Base-by-base conservation (phyloP, 257 asterid species). In the Verbena officinalis region DNA sequence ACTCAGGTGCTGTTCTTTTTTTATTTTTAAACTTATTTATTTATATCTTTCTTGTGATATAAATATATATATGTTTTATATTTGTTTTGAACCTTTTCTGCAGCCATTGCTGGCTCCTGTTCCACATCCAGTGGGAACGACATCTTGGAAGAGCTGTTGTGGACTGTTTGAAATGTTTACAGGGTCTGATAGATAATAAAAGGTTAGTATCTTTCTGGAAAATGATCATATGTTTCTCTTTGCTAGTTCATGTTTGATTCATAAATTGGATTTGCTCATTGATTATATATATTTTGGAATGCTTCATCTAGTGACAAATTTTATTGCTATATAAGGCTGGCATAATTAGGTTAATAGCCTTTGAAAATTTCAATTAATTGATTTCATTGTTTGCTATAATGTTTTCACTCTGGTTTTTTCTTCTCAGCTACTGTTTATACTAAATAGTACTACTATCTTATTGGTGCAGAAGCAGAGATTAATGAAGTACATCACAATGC, bases 101-200 rank as follows among this genome's bases (percentile, higher is more conserved):
- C 77, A 81, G 91, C 78, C 77, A 8, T 54, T 69, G 69, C 72
- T 73, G 31, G 75, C 58, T 44, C 78, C 74, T 56, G 65, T 36
- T 67, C 72, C 54, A 34, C 75, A 16, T 19, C 86, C 73, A 3
- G 73, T 23, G 55, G 69, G 74, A 65, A 33, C 69, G 15, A 74
- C 89, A 49, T 80, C 91, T 2, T 86, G 91, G 91, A 87, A 82
- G 82, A 51, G 84, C 71, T 87, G 95, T 36, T 87, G 95, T 80
- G 95, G 91, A 56, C 77, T 87, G 36, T 82, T 84, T 70, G 95
- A 84, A 69, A 56, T 77, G 79, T 77, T 87, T 43, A 14, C 77
- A 12, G 85, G 87, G 52, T 81, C 84, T 21, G 79, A 69, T 71
- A 74, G 79, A 73, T 84, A 72, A 80, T 14, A 72, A 44, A 71